phyloP scores from a whole-genome alignment of 176 grass and related monocot genomes.

The Melocanna baccifera region DNA sequence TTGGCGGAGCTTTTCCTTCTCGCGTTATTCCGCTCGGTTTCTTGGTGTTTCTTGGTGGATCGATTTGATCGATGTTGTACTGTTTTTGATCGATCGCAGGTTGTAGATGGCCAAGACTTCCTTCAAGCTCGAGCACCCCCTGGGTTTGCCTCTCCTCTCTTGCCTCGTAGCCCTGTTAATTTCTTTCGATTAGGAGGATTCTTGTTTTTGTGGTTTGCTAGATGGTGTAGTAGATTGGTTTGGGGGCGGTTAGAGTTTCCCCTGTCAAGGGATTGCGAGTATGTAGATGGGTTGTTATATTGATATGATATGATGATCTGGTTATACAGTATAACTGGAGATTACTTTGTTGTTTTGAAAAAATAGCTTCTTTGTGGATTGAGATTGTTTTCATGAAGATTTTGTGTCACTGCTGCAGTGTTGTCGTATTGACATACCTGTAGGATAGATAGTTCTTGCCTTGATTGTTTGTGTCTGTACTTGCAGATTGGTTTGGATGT shows the following conservation, averaged over 20 bases:
- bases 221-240: neutral
- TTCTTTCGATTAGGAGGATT: neutral
- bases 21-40: neutral
- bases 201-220: neutral
- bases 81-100: slow-evolving; percentile 13
- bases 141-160: slow-evolving; percentile 38
- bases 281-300: neutral
- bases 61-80: slow-evolving; percentile 5
- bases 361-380: no score
- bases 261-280: neutral
- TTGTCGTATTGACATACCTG: neutral
- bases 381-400: no score
- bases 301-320: neutral
- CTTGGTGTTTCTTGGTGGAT: neutral
- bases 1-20: neutral
- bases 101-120: slow-evolving; percentile 52
- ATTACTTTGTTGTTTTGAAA: neutral
- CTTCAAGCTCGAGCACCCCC: slow-evolving; percentile 58
- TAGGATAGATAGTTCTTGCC: neutral
- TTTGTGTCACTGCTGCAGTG: no score
- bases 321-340: neutral
- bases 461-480: neutral
- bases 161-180: neutral
- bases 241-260: neutral
- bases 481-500: neutral